phyloP scores from a whole-genome alignment of 371 early-diverging fungal genomes.

The Paramicrosporidium saccamoebae region DNA sequence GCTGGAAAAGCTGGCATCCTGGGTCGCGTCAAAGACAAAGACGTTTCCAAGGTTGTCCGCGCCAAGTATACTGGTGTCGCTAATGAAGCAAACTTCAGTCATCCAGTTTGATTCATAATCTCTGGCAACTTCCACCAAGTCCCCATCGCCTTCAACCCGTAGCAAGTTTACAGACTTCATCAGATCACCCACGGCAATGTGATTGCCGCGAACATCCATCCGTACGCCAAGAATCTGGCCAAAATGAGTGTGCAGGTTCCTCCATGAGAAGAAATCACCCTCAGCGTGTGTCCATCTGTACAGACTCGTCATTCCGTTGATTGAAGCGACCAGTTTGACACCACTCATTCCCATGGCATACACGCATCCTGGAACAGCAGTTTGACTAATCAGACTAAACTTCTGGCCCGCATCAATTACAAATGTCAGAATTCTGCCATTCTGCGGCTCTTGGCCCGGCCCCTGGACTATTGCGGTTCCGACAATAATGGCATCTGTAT shows the following conservation, averaged over 20 bases:
- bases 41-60: slow-evolving; percentile 20
- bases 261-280: slow-evolving; percentile 9
- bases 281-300: slow-evolving; percentile 1
- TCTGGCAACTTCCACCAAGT: slow-evolving; percentile 15
- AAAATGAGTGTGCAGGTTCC: slow-evolving; percentile 8
- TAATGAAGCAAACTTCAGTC: slow-evolving; percentile 18
- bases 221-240: slow-evolving; percentile 18
- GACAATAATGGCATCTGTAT: slow-evolving; percentile 10
- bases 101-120: slow-evolving; percentile 27
- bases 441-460: slow-evolving; percentile 10
- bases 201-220: slow-evolving; percentile 21
- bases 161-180: slow-evolving; percentile 35
- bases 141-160: slow-evolving; percentile 8
- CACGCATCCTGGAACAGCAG: slow-evolving; percentile 10
- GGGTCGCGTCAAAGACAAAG: slow-evolving; percentile 13
- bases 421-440: slow-evolving; percentile 18
- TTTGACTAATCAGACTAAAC: slow-evolving; percentile 8
- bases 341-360: slow-evolving; percentile 10
- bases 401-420: slow-evolving; percentile 6
- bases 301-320: slow-evolving; percentile 14
- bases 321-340: slow-evolving; percentile 11
- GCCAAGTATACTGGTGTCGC: slow-evolving; percentile 18
- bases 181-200: slow-evolving; percentile 50
- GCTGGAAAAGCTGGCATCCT: slow-evolving; percentile 7
- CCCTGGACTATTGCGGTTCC: slow-evolving; percentile 15